These are phyloP conservation scores for Cladobotryum protrusum DNA, from an alignment of 2,329 filamentous ascomycete species.

Conservation along the genomic window DNA sequence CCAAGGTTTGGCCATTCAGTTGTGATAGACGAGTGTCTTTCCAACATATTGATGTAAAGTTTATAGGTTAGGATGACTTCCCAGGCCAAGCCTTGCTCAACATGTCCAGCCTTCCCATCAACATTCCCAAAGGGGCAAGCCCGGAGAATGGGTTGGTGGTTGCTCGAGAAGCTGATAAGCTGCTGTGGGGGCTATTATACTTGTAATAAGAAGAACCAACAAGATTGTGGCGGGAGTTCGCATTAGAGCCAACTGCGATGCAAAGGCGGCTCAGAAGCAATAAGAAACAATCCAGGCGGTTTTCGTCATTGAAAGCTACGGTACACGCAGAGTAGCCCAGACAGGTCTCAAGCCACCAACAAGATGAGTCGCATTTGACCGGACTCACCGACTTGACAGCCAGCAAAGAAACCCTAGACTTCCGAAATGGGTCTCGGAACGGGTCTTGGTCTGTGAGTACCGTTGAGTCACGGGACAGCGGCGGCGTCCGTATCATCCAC, in stretches of 20 bases:
- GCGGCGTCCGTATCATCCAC: constrained; percentile 13
- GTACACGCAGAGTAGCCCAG: constrained; percentile 5
- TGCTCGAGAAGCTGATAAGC: constrained; percentile 1
- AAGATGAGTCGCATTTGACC: constrained; percentile 5
- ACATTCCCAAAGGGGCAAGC: constrained; percentile 13
- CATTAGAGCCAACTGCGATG: constrained; percentile 14
- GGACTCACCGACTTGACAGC: constrained; percentile 12
- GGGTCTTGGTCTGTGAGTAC: constrained; percentile 7
- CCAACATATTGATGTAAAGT: too few species aligned
- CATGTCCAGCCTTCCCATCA: neutral
- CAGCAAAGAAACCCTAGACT: constrained; percentile 1
- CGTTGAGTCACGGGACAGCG: constrained; percentile 12
- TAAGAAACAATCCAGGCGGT: constrained; percentile 13
- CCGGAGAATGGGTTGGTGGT: constrained; percentile 4
- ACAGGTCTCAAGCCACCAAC: constrained; percentile 9
- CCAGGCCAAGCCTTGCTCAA: neutral
- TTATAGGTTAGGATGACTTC: too few species aligned
- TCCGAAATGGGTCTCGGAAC: constrained; percentile 10
- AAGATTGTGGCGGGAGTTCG: constrained; percentile 13
- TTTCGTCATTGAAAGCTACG: constrained; percentile 7
- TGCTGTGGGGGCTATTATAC: constrained; percentile 20
- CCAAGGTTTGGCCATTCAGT: constrained; percentile 8
- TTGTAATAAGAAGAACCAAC: constrained; percentile 17
- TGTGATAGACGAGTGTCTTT: constrained; percentile 4
- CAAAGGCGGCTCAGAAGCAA: constrained; percentile 11